These are phyloP conservation scores for Stephanodiscus triporus DNA, from an alignment of 108 stramenopile species.

Conservation along the genomic window DNA sequence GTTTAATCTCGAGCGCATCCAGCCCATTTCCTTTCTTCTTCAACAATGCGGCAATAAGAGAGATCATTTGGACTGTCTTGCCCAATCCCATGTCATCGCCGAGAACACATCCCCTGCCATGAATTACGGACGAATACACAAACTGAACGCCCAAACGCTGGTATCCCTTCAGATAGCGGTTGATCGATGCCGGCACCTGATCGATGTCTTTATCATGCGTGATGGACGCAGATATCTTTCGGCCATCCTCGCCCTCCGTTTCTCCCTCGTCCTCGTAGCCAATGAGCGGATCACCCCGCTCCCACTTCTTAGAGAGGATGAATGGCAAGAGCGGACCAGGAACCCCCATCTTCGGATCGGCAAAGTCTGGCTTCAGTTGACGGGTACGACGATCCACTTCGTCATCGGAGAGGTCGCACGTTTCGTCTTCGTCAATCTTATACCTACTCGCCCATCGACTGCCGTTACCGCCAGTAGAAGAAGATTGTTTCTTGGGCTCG, in stretches of 20 bases:
- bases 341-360: constrained; percentile 69
- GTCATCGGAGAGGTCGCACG: constrained; percentile 19
- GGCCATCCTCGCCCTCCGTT: constrained; percentile 20
- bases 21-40: constrained; percentile 72
- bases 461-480: constrained; percentile 11
- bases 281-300: constrained; percentile 11
- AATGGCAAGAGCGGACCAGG: constrained; percentile 54
- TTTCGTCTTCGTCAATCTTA: constrained; percentile 3
- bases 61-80: constrained; percentile 79
- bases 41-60: constrained; percentile 73
- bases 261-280: constrained; percentile 33
- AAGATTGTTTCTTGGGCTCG: constrained; percentile 7
- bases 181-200: constrained; percentile 80
- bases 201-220: constrained; percentile 30
- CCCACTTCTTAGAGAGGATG: constrained; percentile 23
- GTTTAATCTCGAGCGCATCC: constrained; percentile 45
- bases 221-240: constrained; percentile 11
- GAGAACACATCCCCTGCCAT: constrained; percentile 63
- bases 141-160: constrained; percentile 81
- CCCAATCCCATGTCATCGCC: constrained; percentile 80
- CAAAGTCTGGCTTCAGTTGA: constrained; percentile 65
- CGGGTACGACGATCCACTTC: constrained; percentile 19
- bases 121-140: constrained; percentile 64
- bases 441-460: constrained; percentile 20
- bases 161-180: constrained; percentile 76